Conservation (phyloP, 139 green algal species). For the Micractinium sp. region DNA sequence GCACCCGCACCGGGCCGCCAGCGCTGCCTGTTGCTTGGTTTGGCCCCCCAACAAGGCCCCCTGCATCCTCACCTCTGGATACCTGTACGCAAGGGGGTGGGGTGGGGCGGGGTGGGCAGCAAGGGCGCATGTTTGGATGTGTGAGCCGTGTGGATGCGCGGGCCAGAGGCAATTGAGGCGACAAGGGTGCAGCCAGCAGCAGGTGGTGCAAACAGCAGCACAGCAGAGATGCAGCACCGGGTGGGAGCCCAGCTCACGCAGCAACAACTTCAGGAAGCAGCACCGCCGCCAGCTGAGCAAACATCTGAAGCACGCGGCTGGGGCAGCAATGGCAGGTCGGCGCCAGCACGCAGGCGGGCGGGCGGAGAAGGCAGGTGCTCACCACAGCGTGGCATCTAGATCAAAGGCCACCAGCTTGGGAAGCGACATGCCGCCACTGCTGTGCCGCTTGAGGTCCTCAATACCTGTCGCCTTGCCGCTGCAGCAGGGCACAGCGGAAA, state of each 20-base stretch:
- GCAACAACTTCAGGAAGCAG: background rate
- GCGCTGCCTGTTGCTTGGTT: too few species aligned
- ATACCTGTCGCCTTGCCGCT: background rate
- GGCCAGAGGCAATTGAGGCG: background rate
- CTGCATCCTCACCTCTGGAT: conserved; percentile 12
- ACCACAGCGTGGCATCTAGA: conserved; percentile 43
- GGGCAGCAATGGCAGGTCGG: too few species aligned
- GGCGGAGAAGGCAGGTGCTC: background rate
- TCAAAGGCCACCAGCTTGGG: conserved; percentile 29
- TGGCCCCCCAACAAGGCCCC: too few species aligned
- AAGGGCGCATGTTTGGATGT: background rate
- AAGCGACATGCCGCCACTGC: background rate
- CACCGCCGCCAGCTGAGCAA: background rate
- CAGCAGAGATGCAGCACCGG: too few species aligned
- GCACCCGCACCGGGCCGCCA: too few species aligned
- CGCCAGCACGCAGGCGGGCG: background rate
- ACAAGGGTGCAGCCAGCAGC: too few species aligned
- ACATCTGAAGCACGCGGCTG: too few species aligned
- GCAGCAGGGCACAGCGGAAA: background rate
- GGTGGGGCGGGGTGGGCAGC: background rate
- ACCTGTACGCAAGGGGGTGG: conserved; percentile 13
- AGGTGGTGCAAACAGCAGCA: too few species aligned
- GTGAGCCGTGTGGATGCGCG: background rate
- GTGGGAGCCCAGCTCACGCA: background rate
- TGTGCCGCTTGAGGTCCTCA: background rate